These are phyloP conservation scores for Sclerotinia glacialis DNA, from an alignment of 2,329 filamentous ascomycete genomes.

Conservation along the genomic window DNA sequence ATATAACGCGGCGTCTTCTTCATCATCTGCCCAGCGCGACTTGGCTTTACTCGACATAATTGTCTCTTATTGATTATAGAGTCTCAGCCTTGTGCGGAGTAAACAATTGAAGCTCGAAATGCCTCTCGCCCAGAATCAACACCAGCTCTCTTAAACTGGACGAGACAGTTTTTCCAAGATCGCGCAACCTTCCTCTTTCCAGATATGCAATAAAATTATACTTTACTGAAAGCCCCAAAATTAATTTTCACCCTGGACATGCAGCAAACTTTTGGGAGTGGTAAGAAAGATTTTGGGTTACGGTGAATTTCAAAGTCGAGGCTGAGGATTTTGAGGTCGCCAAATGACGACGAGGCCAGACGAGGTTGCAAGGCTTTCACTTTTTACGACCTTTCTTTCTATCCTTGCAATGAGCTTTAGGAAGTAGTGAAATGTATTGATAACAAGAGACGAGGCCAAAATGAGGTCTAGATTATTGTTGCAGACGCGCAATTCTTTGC, in stretches of 20 bases:
- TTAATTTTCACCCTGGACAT: neutral
- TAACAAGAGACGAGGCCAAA: slow-evolving; percentile 21
- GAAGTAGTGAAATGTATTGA: slow-evolving; percentile 23
- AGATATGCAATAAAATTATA: neutral
- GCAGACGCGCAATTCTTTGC: slow-evolving; percentile 32
- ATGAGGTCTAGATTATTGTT: slow-evolving; percentile 37
- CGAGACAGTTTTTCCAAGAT: neutral
- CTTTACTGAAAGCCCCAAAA: neutral
- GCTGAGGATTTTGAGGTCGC: slow-evolving; percentile 15
- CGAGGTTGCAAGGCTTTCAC: slow-evolving; percentile 20
- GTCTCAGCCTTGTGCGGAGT: neutral
- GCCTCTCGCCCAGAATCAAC: neutral
- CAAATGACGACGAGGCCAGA: slow-evolving; percentile 21
- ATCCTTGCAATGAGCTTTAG: slow-evolving; percentile 8
- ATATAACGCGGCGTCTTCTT: slow-evolving; percentile 74
- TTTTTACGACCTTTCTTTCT: slow-evolving; percentile 20
- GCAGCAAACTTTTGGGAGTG: neutral
- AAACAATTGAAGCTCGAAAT: neutral
- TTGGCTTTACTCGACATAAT: slow-evolving; percentile 30
- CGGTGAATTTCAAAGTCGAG: slow-evolving; percentile 7
- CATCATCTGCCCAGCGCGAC: slow-evolving; percentile 85
- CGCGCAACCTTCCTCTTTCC: neutral
- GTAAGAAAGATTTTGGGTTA: neutral
- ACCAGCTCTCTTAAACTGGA: neutral
- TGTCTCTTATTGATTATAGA: neutral